Percentiles rank a stretch among this genome's conserved stretches.
phyloP scores from a whole-genome alignment of 176 grass and related monocot genomes.

The Miscanthus lutarioriparius region DNA sequence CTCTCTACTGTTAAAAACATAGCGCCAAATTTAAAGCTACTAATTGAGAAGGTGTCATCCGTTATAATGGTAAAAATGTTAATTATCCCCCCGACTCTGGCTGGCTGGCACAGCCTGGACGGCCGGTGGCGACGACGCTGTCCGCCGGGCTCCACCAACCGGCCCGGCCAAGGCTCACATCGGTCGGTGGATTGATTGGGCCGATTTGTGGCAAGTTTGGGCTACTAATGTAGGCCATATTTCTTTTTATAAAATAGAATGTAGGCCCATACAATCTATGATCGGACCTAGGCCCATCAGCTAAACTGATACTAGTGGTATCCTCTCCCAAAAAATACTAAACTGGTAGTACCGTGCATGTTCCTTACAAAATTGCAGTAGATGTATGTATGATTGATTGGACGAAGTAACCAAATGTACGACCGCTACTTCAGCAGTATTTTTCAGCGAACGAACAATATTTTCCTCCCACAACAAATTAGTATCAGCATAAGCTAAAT shows the following conservation, averaged over 20 bases:
- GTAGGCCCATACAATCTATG: not conserved
- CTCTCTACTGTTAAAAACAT: too few relatives aligned
- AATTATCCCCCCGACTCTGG: too few relatives aligned
- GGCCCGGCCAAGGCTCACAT: not conserved
- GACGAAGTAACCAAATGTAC: not conserved
- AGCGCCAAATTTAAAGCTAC: too few relatives aligned
- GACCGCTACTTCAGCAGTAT: too few relatives aligned
- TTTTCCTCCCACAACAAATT: too few relatives aligned
- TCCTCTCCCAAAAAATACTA: not conserved
- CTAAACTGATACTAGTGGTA: too few relatives aligned
- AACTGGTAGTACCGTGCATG: not conserved
- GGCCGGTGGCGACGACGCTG: slow-evolving; percentile 2
- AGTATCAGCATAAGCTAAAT: too few relatives aligned
- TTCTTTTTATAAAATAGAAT: not conserved
- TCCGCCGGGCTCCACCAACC: not conserved
- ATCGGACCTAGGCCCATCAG: not conserved
- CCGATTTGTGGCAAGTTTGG: not conserved
- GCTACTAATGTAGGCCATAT: not conserved
- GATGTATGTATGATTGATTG: not conserved
- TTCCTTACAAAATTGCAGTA: not conserved
- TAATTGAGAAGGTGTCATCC: too few relatives aligned
- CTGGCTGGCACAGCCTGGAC: slow-evolving; percentile 42
- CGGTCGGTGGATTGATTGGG: not conserved
- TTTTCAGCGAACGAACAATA: too few relatives aligned
- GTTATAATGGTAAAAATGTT: too few relatives aligned